phyloP scores from a whole-genome alignment of 345 rosid species.

The Kandelia obovata region DNA sequence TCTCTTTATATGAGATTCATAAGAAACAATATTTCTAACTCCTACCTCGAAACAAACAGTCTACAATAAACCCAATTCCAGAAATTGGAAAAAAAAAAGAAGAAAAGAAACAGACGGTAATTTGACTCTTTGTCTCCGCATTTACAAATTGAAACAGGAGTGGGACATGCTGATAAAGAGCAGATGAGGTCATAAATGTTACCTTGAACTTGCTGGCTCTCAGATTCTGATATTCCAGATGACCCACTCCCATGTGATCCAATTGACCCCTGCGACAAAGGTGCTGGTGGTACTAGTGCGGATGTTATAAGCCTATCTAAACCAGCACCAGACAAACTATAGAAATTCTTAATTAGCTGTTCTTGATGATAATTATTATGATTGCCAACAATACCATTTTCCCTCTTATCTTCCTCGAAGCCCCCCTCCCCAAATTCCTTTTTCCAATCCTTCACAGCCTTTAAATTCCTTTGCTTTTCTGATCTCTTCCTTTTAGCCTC shows the following conservation, averaged over 20 bases:
- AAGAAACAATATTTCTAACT: no score
- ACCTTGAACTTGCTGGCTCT: conserved; percentile 52
- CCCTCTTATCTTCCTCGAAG: conserved; percentile 27
- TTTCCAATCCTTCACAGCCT: conserved; percentile 25
- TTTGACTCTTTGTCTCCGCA: no score
- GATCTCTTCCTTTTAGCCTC: conserved; percentile 75
- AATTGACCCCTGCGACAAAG: conserved; percentile 38
- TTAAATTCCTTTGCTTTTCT: conserved; percentile 61
- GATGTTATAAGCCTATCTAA: conserved; percentile 6
- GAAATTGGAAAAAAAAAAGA: no score
- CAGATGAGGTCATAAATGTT: not conserved
- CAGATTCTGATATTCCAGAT: conserved; percentile 53
- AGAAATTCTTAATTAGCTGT: not conserved
- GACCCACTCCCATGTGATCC: conserved; percentile 68
- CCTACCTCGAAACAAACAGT: no score
- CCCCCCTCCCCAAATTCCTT: conserved; percentile 25
- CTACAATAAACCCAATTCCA: no score
- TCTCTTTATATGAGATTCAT: no score
- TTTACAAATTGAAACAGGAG: no score
- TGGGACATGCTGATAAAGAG: not conserved
- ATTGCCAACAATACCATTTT: not conserved
- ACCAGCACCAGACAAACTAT: conserved; percentile 11
- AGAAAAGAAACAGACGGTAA: no score
- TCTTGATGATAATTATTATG: conserved; percentile 1
- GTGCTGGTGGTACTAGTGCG: conserved; percentile 6